phyloP scores from a whole-genome alignment of 1,139 yeast species.

The Candida sanyaensis region DNA sequence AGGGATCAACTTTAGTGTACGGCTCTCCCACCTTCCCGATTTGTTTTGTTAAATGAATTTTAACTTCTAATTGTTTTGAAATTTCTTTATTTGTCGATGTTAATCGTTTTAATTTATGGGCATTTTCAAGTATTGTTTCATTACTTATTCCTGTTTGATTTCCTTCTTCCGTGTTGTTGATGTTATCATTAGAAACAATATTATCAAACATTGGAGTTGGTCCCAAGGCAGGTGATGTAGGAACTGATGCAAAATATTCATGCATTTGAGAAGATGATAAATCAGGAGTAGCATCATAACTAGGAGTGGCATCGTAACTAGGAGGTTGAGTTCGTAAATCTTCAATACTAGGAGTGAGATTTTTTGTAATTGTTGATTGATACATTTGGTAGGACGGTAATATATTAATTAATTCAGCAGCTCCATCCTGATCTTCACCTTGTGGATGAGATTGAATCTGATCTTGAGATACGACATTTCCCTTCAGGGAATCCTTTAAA shows the following conservation, averaged over 20 bases:
- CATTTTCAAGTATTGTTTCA: slow-evolving; percentile 34
- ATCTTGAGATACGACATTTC: slow-evolving; percentile 3
- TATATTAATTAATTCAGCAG: slow-evolving; percentile 32
- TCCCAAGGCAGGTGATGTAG: slow-evolving; percentile 19
- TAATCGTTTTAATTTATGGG: slow-evolving; percentile 36
- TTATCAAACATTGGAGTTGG: slow-evolving; percentile 2
- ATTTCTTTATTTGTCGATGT: slow-evolving; percentile 31
- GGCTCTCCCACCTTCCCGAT: slow-evolving; percentile 32
- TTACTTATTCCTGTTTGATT: slow-evolving; percentile 12
- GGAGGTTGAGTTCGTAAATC: slow-evolving; percentile 38
- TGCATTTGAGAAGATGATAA: slow-evolving; percentile 11
- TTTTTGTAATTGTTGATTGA: slow-evolving; percentile 40
- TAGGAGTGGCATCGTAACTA: slow-evolving; percentile 29
- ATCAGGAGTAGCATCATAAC: slow-evolving; percentile 29
- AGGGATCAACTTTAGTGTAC: slow-evolving; percentile 32
- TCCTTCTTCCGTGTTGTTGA: slow-evolving; percentile 8
- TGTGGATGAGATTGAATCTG: neutral
- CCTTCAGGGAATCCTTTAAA: slow-evolving; percentile 1
- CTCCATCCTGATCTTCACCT: slow-evolving; percentile 20
- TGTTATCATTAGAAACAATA: neutral
- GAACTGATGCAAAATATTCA: slow-evolving; percentile 24
- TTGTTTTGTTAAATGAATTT: slow-evolving; percentile 31
- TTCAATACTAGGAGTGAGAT: slow-evolving; percentile 35
- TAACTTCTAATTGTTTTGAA: slow-evolving; percentile 28
- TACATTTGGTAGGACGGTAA: slow-evolving; percentile 47